A percentile compares a stretch with the other conserved stretches of the same genome.
Conservation (phyloP, 1,139 yeast genomes). For the Debaryomyces sp. region DNA sequence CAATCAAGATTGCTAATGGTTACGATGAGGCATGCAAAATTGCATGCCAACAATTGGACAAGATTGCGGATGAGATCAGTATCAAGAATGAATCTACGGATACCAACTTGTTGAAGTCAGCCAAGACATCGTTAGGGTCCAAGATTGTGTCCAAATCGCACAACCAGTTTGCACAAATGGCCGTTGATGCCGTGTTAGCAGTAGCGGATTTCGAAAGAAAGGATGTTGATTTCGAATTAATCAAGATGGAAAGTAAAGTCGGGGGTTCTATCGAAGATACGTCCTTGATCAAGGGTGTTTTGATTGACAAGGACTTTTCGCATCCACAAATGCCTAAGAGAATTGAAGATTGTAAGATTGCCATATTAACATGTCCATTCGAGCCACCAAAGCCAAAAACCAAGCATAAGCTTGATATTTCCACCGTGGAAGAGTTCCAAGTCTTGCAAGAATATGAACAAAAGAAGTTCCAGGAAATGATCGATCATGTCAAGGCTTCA, state of each 20-base stretch:
- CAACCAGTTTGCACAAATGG: conserved; percentile 93
- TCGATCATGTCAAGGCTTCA: conserved; percentile 76
- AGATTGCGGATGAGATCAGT: conserved; percentile 65
- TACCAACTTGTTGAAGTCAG: conserved; percentile 76
- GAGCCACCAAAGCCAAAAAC: conserved; percentile 99
- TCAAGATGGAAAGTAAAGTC: conserved; percentile 92
- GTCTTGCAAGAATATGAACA: conserved; percentile 90
- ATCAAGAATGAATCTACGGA: conserved; percentile 51
- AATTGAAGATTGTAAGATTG: conserved; percentile 81
- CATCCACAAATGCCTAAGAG: conserved; percentile 97
- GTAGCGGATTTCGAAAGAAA: conserved; percentile 91
- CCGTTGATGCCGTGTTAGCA: conserved; percentile 91
- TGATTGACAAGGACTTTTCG: conserved; percentile 93
- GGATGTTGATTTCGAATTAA: conserved; percentile 95
- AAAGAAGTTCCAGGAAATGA: conserved; percentile 89
- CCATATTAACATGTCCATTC: conserved; percentile 96
- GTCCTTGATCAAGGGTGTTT: conserved; percentile 82
- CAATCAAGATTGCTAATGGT: conserved; percentile 95
- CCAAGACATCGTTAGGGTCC: conserved; percentile 92
- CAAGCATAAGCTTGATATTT: conserved; percentile 92
- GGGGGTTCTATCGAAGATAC: conserved; percentile 94
- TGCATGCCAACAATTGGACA: conserved; percentile 77
- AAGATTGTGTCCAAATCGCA: conserved; percentile 94
- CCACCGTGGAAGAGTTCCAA: conserved; percentile 89
- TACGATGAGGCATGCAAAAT: conserved; percentile 96